Conservation (phyloP, 2,329 filamentous ascomycete species). For the Huntiella moniliformis region DNA sequence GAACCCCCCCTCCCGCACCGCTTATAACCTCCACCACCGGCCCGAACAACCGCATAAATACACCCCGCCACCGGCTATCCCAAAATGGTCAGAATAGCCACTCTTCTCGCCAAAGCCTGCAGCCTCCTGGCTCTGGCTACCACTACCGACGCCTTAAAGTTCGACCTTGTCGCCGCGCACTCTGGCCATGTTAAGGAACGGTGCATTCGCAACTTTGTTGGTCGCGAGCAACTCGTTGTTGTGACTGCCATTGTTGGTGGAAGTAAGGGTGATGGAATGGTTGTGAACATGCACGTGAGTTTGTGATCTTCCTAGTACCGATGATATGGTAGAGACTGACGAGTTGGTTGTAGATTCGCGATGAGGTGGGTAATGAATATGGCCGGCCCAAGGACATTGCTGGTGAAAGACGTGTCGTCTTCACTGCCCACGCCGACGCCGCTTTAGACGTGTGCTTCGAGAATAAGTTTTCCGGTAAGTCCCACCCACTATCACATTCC, state of each 20-base stretch:
- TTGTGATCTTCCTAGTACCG: background rate
- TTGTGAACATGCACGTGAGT: slow-evolving; percentile 79
- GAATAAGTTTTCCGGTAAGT: slow-evolving; percentile 55
- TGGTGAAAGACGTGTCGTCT: slow-evolving; percentile 82
- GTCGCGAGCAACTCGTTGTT: slow-evolving; percentile 79
- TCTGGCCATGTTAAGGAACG: slow-evolving; percentile 48
- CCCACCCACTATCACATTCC: background rate
- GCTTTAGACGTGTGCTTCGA: slow-evolving; percentile 96
- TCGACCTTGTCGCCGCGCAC: slow-evolving; percentile 62
- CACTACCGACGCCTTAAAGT: slow-evolving; percentile 58
- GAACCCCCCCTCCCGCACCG: background rate
- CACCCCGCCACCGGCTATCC: background rate
- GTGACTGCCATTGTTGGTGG: slow-evolving; percentile 81
- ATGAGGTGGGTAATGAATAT: slow-evolving; percentile 92
- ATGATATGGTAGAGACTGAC: slow-evolving; percentile 8
- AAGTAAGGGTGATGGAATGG: slow-evolving; percentile 76
- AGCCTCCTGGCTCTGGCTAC: slow-evolving; percentile 36
- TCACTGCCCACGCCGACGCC: slow-evolving; percentile 79
- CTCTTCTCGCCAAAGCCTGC: slow-evolving; percentile 38
- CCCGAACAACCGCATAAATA: background rate
- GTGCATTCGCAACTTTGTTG: slow-evolving; percentile 93
- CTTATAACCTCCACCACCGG: background rate
- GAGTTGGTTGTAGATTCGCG: slow-evolving; percentile 51
- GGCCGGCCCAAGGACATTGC: slow-evolving; percentile 76
- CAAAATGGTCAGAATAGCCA: slow-evolving; percentile 11